phyloP scores from a whole-genome alignment of 257 asterid species.

The Salvia miltiorrhiza region DNA sequence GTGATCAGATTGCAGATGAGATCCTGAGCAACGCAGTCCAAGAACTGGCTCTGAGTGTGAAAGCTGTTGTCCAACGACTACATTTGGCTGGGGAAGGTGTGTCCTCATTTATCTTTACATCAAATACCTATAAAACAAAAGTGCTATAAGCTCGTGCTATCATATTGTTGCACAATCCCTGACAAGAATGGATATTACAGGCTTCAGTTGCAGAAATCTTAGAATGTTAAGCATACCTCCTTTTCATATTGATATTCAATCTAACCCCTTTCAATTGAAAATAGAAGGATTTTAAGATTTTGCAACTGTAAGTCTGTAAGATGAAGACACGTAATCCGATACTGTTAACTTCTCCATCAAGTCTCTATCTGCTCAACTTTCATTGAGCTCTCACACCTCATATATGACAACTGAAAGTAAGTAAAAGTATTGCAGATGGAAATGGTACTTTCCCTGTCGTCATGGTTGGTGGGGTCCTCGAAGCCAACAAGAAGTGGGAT shows the following conservation, averaged over 20 bases:
- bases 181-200: neutral
- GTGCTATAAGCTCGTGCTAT: neutral
- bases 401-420: constrained; percentile 2
- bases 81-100: constrained; percentile 80
- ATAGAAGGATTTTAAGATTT: no score
- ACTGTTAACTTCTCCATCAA: neutral
- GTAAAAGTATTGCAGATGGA: constrained; percentile 55
- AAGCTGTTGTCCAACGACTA: constrained; percentile 81
- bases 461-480: constrained; percentile 94
- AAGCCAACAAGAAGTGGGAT: constrained; percentile 81
- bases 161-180: neutral
- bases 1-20: constrained; percentile 78
- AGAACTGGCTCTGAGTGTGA: constrained; percentile 77
- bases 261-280: no score
- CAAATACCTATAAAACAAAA: neutral
- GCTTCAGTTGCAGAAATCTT: constrained; percentile 9
- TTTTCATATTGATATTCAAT: neutral
- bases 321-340: neutral
- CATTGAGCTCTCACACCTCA: neutral
- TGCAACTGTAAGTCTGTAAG: no score
- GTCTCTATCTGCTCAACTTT: neutral
- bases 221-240: neutral
- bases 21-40: constrained; percentile 72
- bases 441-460: constrained; percentile 76
- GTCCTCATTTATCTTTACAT: constrained; percentile 11